Conservation (phyloP, 208 protist species). For the Trypanosoma grayi region DNA sequence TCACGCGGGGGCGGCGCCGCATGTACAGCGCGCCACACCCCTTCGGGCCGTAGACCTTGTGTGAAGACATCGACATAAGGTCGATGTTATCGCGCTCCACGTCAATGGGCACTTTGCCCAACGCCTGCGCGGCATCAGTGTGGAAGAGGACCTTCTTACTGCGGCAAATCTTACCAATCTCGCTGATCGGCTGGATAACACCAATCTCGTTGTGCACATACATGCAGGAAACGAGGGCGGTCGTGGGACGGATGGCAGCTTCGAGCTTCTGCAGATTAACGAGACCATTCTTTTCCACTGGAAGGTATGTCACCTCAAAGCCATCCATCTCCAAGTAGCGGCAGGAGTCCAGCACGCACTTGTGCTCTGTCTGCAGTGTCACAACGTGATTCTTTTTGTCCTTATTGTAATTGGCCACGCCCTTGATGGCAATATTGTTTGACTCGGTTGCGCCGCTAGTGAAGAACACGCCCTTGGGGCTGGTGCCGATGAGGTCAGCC, state of each 20-base stretch:
- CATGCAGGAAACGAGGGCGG: constrained; percentile 98
- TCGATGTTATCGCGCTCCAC: constrained; percentile 97
- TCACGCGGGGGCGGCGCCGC: constrained; percentile 94
- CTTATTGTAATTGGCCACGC: constrained; percentile 97
- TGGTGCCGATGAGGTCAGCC: constrained; percentile 92
- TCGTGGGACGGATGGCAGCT: constrained; percentile 92
- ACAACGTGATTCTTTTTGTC: constrained; percentile 98
- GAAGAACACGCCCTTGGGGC: constrained; percentile 99
- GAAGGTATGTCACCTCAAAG: constrained; percentile 97
- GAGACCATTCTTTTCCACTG: constrained; percentile 96
- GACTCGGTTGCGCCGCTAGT: constrained; percentile 99
- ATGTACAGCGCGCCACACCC: constrained; percentile 90
- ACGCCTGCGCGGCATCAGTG: constrained; percentile 96
- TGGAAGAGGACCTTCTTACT: constrained; percentile 97
- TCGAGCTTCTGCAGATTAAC: constrained; percentile 94
- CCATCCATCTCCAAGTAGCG: constrained; percentile 95
- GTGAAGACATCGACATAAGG: constrained; percentile 96
- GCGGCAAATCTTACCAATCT: constrained; percentile 96
- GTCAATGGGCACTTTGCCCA: constrained; percentile 98
- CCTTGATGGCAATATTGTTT: constrained; percentile 99
- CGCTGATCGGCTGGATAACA: constrained; percentile 95
- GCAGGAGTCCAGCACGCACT: constrained; percentile 99
- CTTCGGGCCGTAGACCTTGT: constrained; percentile 99
- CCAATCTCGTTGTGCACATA: constrained; percentile 99
- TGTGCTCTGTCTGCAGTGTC: constrained; percentile 98